phyloP scores from a whole-genome alignment of 371 early-diverging fungal species.

The Mucor lusitanicus region DNA sequence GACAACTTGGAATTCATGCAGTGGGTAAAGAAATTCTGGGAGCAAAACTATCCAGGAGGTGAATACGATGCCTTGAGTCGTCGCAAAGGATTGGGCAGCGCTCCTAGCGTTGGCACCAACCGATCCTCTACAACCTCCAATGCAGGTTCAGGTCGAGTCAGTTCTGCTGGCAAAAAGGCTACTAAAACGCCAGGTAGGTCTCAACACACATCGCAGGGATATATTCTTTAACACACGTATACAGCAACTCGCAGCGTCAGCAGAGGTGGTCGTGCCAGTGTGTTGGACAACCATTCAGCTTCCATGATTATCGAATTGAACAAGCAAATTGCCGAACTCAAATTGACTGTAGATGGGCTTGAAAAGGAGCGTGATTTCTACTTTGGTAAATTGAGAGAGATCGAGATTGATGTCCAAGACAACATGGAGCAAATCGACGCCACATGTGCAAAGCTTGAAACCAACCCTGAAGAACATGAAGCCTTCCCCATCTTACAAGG shows the following conservation, averaged over 20 bases:
- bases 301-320: conserved; percentile 67
- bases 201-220: background rate
- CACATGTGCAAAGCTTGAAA: conserved; percentile 19
- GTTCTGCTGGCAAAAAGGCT: conserved; percentile 11
- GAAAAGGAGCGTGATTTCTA: conserved; percentile 97
- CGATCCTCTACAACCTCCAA: conserved; percentile 14
- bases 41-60: conserved; percentile 78
- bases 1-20: conserved; percentile 97
- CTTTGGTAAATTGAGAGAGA: conserved; percentile 88
- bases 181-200: conserved; percentile 16
- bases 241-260: conserved; percentile 26
- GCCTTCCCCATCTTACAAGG: conserved; percentile 59
- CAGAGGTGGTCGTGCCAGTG: conserved; percentile 35
- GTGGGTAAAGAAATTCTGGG: conserved; percentile 92
- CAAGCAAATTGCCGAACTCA: conserved; percentile 77
- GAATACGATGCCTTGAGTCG: conserved; percentile 83
- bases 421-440: conserved; percentile 52
- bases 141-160: conserved; percentile 12
- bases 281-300: conserved; percentile 40
- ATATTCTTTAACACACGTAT: background rate
- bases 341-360: conserved; percentile 82
- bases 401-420: conserved; percentile 89
- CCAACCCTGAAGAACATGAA: conserved; percentile 29
- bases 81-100: conserved; percentile 58
- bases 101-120: conserved; percentile 10